phyloP scores from a whole-genome alignment of 306 rosid genomes.

The Prunus davidiana region DNA sequence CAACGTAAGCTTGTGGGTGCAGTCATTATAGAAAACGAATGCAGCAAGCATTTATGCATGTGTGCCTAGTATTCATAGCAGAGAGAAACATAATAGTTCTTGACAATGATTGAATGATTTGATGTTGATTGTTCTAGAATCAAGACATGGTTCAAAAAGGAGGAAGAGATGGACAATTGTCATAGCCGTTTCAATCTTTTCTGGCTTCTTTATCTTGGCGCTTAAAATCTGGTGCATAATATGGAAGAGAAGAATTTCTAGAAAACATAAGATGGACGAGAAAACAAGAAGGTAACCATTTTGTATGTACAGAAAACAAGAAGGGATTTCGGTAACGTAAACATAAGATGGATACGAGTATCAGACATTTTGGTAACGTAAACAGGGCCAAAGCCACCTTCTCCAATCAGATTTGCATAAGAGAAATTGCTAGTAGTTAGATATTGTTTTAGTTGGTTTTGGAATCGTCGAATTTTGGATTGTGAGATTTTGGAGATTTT shows the following conservation, averaged over 20 bases:
- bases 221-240: background rate
- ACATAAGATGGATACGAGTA: no score
- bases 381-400: background rate
- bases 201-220: background rate
- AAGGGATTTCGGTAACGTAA: background rate
- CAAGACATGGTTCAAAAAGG: background rate
- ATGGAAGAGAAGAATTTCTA: background rate
- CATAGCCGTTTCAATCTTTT: background rate
- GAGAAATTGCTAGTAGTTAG: background rate
- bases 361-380: background rate
- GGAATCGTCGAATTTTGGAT: no score
- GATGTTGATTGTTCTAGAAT: no score
- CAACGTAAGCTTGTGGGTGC: no score
- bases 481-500: no score
- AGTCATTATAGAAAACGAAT: no score
- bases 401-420: background rate
- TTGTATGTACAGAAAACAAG: no score
- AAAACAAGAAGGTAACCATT: background rate
- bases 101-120: background rate
- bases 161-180: background rate
- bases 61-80: no score
- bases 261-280: no score
- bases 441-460: no score
- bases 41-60: no score
- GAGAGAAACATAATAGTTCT: no score